Base-by-base conservation (phyloP, 352 stramenopile genomes). In the Phytophthora cactorum region DNA sequence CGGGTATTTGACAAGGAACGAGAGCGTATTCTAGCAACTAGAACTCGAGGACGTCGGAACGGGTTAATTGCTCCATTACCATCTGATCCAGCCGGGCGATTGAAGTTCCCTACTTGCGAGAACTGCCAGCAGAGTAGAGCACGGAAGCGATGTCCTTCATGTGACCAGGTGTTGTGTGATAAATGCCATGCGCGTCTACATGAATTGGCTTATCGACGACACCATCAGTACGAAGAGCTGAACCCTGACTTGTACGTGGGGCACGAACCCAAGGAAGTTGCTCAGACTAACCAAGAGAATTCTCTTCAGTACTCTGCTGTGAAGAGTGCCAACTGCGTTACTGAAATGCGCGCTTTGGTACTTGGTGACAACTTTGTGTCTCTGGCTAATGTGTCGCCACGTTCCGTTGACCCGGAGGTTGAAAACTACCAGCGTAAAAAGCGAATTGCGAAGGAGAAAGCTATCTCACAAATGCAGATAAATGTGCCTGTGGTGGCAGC, bases 111-210 rank as follows among this genome's bases (percentile, higher is more conserved):
- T 25, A 50, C 45, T 3, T 92, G 84, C 52, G 69, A 84, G 12
- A 89, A 89, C 45, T 92, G 84, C 53, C 70, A 82, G 4, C 17
- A 43, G 8, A 68, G 62, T 43, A 72, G 78, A 62, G 78, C 82
- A 14, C 68, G 73, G 3, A 91, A 89, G 44, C 58, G 66, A 22
- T 92, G 84, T 34, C 63, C 75, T 12, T 52, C 68, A 15, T 92
- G 84, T 43, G 80, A 90, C 4, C 82, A 90, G 51, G 61, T 85
- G 2, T 51, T 88, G 2, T 92, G 84, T 52, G 80, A 90, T 66
- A 81, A 78, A 12, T 92, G 84, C 29, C 77, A 90, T 56, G 68
- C 80, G 12, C 75, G 77, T 1, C 64, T 92, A 2, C 84, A 92
- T 56, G 78, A 89, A 36, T 22, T 90, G 4, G 74, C 74, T 3